Evolutionary conservation across 2,329 filamentous ascomycete species (phyloP).

Genomic region (Acephala macrosclerotiorum): DNA sequence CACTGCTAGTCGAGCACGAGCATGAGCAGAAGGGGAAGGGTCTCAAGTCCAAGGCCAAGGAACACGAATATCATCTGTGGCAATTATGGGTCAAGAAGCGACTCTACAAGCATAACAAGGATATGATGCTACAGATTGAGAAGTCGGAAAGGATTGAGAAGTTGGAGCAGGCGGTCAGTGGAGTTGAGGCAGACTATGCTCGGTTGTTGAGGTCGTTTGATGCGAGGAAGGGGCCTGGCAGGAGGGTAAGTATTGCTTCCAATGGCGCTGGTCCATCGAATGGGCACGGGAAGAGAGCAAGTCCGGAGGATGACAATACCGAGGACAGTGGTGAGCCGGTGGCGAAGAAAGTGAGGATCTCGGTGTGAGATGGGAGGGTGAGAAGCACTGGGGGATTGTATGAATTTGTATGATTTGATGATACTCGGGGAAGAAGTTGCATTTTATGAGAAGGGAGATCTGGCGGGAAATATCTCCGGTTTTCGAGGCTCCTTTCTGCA

Average conservation of each 20-base stretch:
- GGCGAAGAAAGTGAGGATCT: slow-evolving; percentile 36
- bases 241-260: slow-evolving; percentile 5
- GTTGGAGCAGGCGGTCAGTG: slow-evolving; percentile 71
- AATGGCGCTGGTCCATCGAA: slow-evolving; percentile 11
- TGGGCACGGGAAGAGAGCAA: slow-evolving; percentile 34
- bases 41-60: slow-evolving; percentile 58
- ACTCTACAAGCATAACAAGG: slow-evolving; percentile 77
- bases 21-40: slow-evolving; percentile 40
- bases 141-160: slow-evolving; percentile 72
- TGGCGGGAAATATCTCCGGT: too few relatives aligned
- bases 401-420: slow-evolving; percentile 5
- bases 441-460: too few relatives aligned
- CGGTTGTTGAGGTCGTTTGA: slow-evolving; percentile 57
- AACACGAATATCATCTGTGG: slow-evolving; percentile 74
- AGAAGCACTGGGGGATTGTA: not conserved
- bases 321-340: slow-evolving; percentile 31
- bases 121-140: slow-evolving; percentile 74
- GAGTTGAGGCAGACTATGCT: slow-evolving; percentile 77
- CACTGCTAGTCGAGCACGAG: slow-evolving; percentile 49
- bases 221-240: slow-evolving; percentile 18
- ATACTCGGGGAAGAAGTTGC: not conserved
- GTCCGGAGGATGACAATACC: slow-evolving; percentile 29
- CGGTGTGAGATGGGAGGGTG: not conserved
- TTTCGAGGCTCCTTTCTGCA: too few relatives aligned
- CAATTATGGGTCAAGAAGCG: slow-evolving; percentile 78